Base-by-base conservation (phyloP, 1,284 basidiomycete species). In the Microbotryum violaceum region DNA sequence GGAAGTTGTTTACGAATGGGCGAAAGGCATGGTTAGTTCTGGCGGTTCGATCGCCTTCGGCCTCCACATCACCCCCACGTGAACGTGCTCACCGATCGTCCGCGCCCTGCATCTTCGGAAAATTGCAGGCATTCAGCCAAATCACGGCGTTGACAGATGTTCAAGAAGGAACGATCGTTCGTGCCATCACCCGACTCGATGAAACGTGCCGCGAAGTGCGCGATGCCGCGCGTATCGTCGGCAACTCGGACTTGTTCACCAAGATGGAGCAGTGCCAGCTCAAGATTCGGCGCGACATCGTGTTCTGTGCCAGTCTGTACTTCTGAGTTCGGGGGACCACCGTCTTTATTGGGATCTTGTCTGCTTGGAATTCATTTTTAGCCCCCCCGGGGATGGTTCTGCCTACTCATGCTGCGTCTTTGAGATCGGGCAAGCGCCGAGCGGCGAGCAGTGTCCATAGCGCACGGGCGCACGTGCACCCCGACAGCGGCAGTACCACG, bases 1-100 rank as follows among this genome's bases (percentile, higher is more conserved):
- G 14, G 90, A 96, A 72, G 93, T 97, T 1, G 94, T 97, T 9
- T 97, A 97, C 74, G 92, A 97, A 75, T 99, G 96, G 96, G 93
- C 96, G 0, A 88, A 88, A 73, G 96, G 96, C 58, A 96, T 93
- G 87, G 93, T 93, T 70, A 71, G 83, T 73, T 23, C 29, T 54
- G 27, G 14, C 23, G 0, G 2, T 44, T 25, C 33, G 33, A 33
- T 25, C 21, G 9, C 2, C n/a, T 33, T n/a, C 16, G 14, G 37
- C 14, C 1, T 8, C n/a, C 29, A 3, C 14, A 16, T 46, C 44
- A 16, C 16, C n/a, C 44, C 23, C 31, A 33, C 45, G 12, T 12
- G 16, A 42, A 18, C 14, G 37, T 42, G 46, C 46, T 44, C 44
- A 48, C 49, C 5, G 27, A 7, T 16, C 10, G 44, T 20, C 16